Conservation (phyloP, 2,329 filamentous ascomycete genomes). For the Chaetomium strumarium region DNA sequence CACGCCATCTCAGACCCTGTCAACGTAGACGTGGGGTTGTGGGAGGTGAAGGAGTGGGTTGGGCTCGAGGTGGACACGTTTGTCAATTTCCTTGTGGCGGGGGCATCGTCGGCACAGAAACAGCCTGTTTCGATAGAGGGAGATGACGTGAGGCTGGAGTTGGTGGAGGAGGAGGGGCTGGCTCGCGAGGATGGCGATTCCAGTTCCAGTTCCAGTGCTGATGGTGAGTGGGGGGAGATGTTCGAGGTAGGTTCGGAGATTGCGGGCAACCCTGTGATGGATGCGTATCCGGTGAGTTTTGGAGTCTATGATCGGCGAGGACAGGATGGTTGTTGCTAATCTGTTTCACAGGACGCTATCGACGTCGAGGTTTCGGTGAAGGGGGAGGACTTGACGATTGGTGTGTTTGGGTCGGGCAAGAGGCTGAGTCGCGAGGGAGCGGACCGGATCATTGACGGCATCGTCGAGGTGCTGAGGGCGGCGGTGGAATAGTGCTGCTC, state of each 20-base stretch:
- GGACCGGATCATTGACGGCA: conserved; percentile 1
- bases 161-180: background rate
- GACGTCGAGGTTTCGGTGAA: conserved; percentile 24
- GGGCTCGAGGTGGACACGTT: conserved; percentile 64
- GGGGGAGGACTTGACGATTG: conserved; percentile 18
- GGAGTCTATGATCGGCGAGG: background rate
- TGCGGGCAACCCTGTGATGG: conserved; percentile 23
- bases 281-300: conserved; percentile 32
- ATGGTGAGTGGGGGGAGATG: background rate
- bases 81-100: conserved; percentile 68
- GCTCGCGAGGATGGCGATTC: background rate
- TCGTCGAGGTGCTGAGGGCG: conserved; percentile 6
- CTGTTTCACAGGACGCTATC: conserved; percentile 12
- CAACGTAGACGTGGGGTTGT: conserved; percentile 56
- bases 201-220: background rate
- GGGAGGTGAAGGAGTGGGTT: conserved; percentile 71
- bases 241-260: conserved; percentile 9
- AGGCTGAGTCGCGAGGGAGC: conserved; percentile 9
- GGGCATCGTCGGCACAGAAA: no score
- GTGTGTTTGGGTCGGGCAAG: conserved; percentile 20
- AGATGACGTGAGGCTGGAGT: background rate
- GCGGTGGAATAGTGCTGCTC: background rate
- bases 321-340: background rate
- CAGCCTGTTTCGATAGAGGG: background rate
- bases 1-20: conserved; percentile 50